Conservation (phyloP, 2,329 filamentous ascomycete species). For the Penicillium occitanis region DNA sequence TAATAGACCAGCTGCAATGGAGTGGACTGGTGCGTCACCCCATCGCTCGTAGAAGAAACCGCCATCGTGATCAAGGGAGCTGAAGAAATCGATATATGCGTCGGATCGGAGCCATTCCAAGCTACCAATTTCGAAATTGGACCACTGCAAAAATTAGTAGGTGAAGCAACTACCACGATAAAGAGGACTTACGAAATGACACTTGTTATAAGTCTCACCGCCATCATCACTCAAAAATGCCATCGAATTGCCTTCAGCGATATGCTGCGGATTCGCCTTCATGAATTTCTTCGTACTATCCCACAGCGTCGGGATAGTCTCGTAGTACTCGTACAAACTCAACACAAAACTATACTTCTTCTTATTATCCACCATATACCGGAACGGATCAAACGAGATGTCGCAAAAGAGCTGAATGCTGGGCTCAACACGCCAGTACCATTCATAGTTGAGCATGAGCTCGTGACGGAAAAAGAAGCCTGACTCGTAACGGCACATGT, state of each 20-base stretch:
- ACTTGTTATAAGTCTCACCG: slow-evolving; percentile 92
- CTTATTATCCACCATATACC: slow-evolving; percentile 89
- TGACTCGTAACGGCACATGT: slow-evolving; percentile 99
- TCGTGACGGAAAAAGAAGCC: slow-evolving; percentile 98
- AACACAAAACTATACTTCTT: slow-evolving; percentile 99
- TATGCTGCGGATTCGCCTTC: slow-evolving; percentile 81
- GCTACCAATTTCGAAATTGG: slow-evolving; percentile 96
- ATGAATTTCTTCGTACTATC: slow-evolving; percentile 95
- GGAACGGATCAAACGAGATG: slow-evolving; percentile 93
- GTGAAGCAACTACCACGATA: slow-evolving; percentile 16
- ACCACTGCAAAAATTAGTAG: slow-evolving; percentile 64
- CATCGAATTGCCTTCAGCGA: slow-evolving; percentile 81
- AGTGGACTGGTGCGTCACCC: slow-evolving; percentile 97
- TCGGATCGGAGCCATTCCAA: slow-evolving; percentile 89
- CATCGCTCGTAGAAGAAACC: slow-evolving; percentile 99
- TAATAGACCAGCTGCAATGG: slow-evolving; percentile 86
- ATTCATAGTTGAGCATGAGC: slow-evolving; percentile 94
- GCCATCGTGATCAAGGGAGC: slow-evolving; percentile 80
- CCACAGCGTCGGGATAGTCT: slow-evolving; percentile 96
- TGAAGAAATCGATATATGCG: slow-evolving; percentile 87
- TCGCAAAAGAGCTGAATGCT: slow-evolving; percentile 96
- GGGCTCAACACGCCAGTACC: slow-evolving; percentile 99
- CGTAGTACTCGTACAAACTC: slow-evolving; percentile 92
- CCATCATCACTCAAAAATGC: slow-evolving; percentile 87
- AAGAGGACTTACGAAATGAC: slow-evolving; percentile 76